A percentile compares a stretch with the other conserved stretches of the same genome.
These are phyloP conservation scores for Nectriaceae sp. DNA, from an alignment of 2,329 filamentous ascomycete genomes.

Conservation along the genomic window DNA sequence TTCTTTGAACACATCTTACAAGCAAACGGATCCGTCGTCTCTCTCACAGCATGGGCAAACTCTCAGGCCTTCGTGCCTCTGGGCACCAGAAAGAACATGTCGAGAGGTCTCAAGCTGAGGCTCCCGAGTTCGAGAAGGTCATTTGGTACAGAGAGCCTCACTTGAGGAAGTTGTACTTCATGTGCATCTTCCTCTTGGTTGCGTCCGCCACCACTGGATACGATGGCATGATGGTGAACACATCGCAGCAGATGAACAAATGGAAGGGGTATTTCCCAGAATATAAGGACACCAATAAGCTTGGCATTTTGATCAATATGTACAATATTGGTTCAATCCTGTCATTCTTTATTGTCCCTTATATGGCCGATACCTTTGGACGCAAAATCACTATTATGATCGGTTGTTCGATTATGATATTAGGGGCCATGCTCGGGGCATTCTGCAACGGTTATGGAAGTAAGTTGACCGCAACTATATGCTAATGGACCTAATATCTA, in stretches of 20 bases:
- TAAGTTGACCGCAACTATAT: constrained; percentile 22
- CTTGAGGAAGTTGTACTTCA: constrained; percentile 54
- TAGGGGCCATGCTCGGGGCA: constrained; percentile 40
- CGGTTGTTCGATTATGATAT: constrained; percentile 45
- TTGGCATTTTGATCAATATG: constrained; percentile 49
- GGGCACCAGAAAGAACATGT: background rate
- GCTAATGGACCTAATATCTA: background rate
- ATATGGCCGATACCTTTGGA: constrained; percentile 42
- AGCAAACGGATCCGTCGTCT: too few species aligned
- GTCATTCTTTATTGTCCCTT: constrained; percentile 45
- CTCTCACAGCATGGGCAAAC: background rate
- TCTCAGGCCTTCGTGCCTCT: background rate
- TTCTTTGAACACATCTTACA: too few species aligned
- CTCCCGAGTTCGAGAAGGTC: constrained; percentile 52
- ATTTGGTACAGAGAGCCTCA: constrained; percentile 56
- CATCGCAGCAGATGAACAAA: constrained; percentile 53
- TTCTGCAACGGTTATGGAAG: constrained; percentile 41
- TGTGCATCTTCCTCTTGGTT: constrained; percentile 53
- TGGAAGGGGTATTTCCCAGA: constrained; percentile 52
- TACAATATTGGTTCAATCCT: constrained; percentile 49
- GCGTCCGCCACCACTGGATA: constrained; percentile 61
- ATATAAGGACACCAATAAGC: constrained; percentile 35
- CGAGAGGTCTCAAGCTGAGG: constrained; percentile 27
- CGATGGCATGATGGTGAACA: constrained; percentile 59
- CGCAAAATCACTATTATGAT: constrained; percentile 41